phyloP scores from a whole-genome alignment of 1,284 basidiomycete genomes.

The Ganoderma sinense region DNA sequence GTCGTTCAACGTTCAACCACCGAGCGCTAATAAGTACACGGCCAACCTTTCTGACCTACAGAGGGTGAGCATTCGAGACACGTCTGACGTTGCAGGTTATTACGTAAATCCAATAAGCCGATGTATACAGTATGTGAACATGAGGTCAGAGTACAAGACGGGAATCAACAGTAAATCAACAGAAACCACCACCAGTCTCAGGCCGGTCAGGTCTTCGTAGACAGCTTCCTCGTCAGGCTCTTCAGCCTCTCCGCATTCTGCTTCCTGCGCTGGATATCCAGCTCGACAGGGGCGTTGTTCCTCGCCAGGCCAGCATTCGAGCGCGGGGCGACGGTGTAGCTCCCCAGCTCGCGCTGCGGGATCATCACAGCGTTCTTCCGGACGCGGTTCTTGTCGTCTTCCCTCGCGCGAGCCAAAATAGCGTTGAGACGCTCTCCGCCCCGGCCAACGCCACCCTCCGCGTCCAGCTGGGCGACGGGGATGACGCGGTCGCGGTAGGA shows the following conservation, averaged over 20 bases:
- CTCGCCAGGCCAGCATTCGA: slow-evolving; percentile 55
- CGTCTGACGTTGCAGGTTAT: neutral
- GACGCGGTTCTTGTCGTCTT: slow-evolving; percentile 70
- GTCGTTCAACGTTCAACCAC: neutral
- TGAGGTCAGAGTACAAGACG: neutral
- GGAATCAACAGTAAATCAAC: neutral
- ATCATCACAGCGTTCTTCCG: slow-evolving; percentile 83
- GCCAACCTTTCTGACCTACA: neutral
- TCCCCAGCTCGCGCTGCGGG: slow-evolving; percentile 72
- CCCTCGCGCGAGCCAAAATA: slow-evolving; percentile 74
- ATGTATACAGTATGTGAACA: neutral
- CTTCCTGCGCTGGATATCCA: slow-evolving; percentile 73
- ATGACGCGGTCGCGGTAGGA: slow-evolving; percentile 82
- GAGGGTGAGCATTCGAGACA: neutral
- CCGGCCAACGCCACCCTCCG: slow-evolving; percentile 48
- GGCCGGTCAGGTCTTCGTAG: slow-evolving; percentile 33
- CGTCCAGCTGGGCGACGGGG: slow-evolving; percentile 52
- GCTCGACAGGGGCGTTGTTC: slow-evolving; percentile 65
- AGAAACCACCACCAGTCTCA: neutral
- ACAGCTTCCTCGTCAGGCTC: slow-evolving; percentile 45
- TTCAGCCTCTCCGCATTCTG: slow-evolving; percentile 75
- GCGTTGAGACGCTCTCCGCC: slow-evolving; percentile 66
- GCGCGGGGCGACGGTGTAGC: slow-evolving; percentile 78
- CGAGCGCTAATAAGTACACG: neutral
- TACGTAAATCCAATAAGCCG: neutral